These are phyloP conservation scores for Cryphonectria nitschkei DNA, from an alignment of 2,329 filamentous ascomycete species.

Conservation along the genomic window DNA sequence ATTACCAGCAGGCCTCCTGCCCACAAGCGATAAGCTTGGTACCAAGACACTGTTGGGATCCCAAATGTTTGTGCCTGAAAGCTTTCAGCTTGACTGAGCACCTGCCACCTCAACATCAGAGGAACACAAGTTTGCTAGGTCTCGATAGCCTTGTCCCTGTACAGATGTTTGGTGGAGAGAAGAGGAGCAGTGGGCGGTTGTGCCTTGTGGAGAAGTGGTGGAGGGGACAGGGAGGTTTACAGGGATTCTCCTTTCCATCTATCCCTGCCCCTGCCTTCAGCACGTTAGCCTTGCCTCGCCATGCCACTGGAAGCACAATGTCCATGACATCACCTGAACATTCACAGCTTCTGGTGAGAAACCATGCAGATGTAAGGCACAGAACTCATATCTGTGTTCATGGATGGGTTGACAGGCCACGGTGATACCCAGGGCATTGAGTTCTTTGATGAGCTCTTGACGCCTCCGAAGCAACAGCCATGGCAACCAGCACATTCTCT, in stretches of 20 bases:
- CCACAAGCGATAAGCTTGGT: background rate
- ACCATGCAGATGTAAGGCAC: background rate
- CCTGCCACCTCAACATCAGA: background rate
- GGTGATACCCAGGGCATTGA: background rate
- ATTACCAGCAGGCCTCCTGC: background rate
- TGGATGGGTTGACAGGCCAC: background rate
- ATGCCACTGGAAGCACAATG: background rate
- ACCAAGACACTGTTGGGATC: background rate
- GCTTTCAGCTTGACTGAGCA: background rate
- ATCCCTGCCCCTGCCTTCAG: background rate
- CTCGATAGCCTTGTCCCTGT: background rate
- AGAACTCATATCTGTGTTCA: background rate
- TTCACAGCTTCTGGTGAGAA: background rate
- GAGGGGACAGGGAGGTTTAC: background rate
- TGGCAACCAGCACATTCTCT: conserved; percentile 43
- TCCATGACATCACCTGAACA: background rate
- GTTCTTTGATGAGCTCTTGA: background rate
- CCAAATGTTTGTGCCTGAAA: background rate
- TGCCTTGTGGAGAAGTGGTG: background rate
- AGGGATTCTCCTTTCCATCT: background rate
- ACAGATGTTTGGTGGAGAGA: background rate
- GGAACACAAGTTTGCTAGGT: background rate
- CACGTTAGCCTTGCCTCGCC: background rate
- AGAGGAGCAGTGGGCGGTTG: background rate
- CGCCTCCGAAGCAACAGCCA: background rate